Conservation (phyloP, 371 early-diverging fungal species). For the Mortierella sp. region DNA sequence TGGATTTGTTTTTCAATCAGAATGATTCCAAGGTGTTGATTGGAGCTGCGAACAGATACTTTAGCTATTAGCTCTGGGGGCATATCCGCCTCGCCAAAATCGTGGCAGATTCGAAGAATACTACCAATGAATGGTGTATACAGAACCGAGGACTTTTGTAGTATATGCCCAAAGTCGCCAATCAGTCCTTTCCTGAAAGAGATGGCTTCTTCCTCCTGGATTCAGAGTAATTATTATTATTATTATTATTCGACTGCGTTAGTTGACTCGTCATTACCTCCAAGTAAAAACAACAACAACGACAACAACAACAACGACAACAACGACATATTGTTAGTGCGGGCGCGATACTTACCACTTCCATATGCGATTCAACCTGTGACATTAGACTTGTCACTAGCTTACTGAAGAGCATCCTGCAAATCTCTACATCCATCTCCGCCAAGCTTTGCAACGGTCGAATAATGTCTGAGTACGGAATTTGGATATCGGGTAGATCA, state of each 20-base stretch:
- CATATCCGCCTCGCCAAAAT: constrained; percentile 56
- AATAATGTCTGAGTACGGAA: constrained; percentile 71
- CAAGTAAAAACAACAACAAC: background rate
- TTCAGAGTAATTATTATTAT: constrained; percentile 20
- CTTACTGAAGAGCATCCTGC: constrained; percentile 66
- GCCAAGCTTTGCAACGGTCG: constrained; percentile 75
- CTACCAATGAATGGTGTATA: constrained; percentile 69
- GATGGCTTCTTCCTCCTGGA: constrained; percentile 45
- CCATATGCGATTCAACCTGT: constrained; percentile 48
- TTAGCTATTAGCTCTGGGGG: constrained; percentile 55
- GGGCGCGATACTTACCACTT: constrained; percentile 30
- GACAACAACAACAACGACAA: no score
- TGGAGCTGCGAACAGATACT: constrained; percentile 62
- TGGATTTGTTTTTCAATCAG: constrained; percentile 62
- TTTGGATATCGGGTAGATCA: constrained; percentile 85
- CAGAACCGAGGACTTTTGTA: constrained; percentile 45
- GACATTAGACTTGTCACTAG: constrained; percentile 61
- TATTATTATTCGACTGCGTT: background rate
- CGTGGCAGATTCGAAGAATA: constrained; percentile 67
- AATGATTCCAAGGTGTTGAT: constrained; percentile 71
- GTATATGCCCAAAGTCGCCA: constrained; percentile 44
- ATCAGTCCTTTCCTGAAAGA: constrained; percentile 57
- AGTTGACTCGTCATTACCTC: background rate
- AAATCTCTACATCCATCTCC: constrained; percentile 73
- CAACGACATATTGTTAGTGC: background rate